Base-by-base conservation (phyloP, 257 asterid species). In the Solanum habrochaites region DNA sequence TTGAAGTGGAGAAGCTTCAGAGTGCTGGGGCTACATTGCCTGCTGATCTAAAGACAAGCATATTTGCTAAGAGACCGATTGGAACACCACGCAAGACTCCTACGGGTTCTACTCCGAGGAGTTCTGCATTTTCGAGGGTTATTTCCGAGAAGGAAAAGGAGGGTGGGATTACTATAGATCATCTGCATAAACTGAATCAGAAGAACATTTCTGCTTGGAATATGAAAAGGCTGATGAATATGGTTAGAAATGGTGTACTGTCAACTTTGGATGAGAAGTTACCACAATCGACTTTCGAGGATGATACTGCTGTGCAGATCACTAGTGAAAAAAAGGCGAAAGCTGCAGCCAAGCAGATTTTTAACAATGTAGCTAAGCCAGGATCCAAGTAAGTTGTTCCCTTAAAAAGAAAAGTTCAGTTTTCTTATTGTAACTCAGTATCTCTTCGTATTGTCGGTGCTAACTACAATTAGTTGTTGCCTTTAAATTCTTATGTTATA, bases 141-240 rank as follows among this genome's bases (percentile, higher is more conserved):
- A 37, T 90, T 91, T 89, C 95, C 16, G 94, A 89, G 92, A 92
- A 90, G 89, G 95, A 92, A 42, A 83, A 85, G 71, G 82, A 90
- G 86, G 92, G 83, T 18, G 94, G 91, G 11, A 95, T 96, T 40
- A 90, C 92, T 9, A 93, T 96, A 23, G 96, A 94, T 87, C 96
- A 93, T 84, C 81, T 96, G 91, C 97, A 94, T 88, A 90, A 94
- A 94, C 84, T 94, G 90, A 96, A 94, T 88, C 96, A 94, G 91
- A 89, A 92, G 88, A 96, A 96, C 73, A 85, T 96, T 82, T 94
- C 99, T 6, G 98, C 99, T 77, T 94, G 98, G 98, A 95, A 95
- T 89, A 96, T 96, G 99, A 95, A 96, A 92, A 94, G 98, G 92
- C 39, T 96, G 93, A 90, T 90, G 82, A 94, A 91, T 85, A 91